These are phyloP conservation scores for Fistulifera solaris DNA, from an alignment of 108 stramenopile genomes.

Conservation along the genomic window DNA sequence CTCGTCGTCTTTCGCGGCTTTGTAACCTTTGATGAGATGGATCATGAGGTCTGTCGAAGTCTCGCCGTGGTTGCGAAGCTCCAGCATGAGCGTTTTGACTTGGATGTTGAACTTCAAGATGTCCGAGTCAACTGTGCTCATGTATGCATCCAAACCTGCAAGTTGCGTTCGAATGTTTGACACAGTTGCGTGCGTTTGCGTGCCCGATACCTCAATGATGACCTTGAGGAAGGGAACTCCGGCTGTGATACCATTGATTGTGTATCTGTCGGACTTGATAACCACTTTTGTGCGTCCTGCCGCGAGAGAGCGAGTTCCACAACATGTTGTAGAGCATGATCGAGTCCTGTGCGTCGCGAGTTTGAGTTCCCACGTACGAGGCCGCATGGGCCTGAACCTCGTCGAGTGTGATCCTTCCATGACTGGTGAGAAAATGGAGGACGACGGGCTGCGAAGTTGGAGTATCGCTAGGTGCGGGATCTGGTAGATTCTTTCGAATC, in stretches of 20 bases:
- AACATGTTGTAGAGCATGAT: not conserved
- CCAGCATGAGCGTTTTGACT: conserved; percentile 6
- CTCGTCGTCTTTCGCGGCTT: not conserved
- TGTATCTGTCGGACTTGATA: not conserved
- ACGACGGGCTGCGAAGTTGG: too few species aligned
- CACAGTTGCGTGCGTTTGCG: conserved; percentile 20
- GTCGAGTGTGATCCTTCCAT: not conserved
- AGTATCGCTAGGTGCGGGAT: too few species aligned
- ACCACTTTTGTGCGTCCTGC: not conserved
- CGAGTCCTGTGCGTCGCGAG: not conserved
- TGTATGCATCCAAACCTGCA: conserved; percentile 12
- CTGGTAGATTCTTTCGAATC: too few species aligned
- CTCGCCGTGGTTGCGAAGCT: conserved; percentile 13
- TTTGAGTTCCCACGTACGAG: not conserved
- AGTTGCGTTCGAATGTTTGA: conserved; percentile 11
- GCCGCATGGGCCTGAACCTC: not conserved
- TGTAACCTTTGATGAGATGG: conserved; percentile 33
- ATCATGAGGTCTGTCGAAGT: conserved; percentile 9
- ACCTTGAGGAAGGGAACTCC: conserved; percentile 18
- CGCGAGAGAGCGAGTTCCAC: conserved; percentile 1
- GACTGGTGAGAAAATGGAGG: not conserved
- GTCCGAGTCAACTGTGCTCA: conserved; percentile 9
- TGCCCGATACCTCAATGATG: conserved; percentile 11
- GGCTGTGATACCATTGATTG: not conserved
- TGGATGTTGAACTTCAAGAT: conserved; percentile 25